A percentile compares a stretch with the other conserved stretches of the same genome.
Evolutionary conservation across 148 eudicot genomes (phyloP).

Genomic region (Silene uniflora): DNA sequence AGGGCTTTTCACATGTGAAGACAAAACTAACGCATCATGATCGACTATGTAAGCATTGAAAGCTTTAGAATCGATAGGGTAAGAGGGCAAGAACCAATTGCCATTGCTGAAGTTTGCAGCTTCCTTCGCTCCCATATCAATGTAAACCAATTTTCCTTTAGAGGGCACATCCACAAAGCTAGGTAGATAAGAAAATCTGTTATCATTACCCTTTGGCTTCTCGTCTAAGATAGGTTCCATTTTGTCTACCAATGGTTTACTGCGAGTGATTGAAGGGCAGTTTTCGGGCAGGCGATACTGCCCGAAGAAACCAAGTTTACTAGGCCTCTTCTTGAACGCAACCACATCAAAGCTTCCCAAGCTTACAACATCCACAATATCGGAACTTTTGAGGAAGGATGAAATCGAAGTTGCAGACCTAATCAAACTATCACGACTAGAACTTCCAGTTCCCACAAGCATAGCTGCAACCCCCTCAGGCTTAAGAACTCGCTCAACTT

Average conservation of each 20-base stretch:
- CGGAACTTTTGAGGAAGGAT: conserved; percentile 57
- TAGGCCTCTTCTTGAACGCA: conserved; percentile 52
- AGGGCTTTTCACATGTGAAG: conserved; percentile 67
- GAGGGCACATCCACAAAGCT: conserved; percentile 45
- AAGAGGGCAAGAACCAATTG: conserved; percentile 48
- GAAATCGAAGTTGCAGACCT: conserved; percentile 56
- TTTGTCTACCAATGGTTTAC: conserved; percentile 42
- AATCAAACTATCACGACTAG: conserved; percentile 49
- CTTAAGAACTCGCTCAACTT: conserved; percentile 74
- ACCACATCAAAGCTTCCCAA: conserved; percentile 46
- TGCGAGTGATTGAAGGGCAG: conserved; percentile 55
- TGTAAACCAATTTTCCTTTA: conserved; percentile 56
- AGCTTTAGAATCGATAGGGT: conserved; percentile 44
- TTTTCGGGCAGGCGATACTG: conserved; percentile 49
- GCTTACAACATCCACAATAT: conserved; percentile 49
- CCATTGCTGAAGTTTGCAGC: conserved; percentile 40
- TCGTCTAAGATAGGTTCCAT: conserved; percentile 49
- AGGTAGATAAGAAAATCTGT: conserved; percentile 45
- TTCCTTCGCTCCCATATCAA: conserved; percentile 66
- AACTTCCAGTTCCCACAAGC: conserved; percentile 40
- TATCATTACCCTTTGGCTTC: conserved; percentile 13
- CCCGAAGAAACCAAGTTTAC: conserved; percentile 34
- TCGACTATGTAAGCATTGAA: conserved; percentile 58
- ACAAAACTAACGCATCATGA: conserved; percentile 54
- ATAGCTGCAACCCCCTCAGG: conserved; percentile 75